Evolutionary conservation across 768 basidiomycete genomes (phyloP).

Genomic region (Chalciporus chontae): DNA sequence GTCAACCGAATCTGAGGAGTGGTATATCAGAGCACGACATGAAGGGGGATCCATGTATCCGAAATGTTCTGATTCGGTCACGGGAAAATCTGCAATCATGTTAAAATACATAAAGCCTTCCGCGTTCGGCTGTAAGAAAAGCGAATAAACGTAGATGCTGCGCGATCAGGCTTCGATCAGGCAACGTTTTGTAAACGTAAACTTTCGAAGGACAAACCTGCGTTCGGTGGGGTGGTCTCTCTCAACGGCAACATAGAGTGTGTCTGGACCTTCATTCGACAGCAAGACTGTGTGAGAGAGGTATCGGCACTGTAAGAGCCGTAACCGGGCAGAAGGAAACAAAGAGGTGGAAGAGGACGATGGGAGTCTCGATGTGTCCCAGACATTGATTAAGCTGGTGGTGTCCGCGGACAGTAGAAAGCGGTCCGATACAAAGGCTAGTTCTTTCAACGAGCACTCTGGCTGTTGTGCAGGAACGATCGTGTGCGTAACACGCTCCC

Average conservation of each 20-base stretch:
- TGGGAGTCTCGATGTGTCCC: neutral
- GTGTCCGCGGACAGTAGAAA: constrained; percentile 6
- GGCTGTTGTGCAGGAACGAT: neutral
- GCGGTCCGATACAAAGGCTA: constrained; percentile 6
- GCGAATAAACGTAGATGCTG: neutral
- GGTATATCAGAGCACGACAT: constrained; percentile 30
- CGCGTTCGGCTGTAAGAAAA: neutral
- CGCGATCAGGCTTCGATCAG: too few species aligned
- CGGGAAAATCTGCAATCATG: neutral
- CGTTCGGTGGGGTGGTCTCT: too few species aligned
- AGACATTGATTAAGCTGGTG: constrained; percentile 3
- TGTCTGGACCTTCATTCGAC: neutral
- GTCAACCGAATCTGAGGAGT: constrained; percentile 30
- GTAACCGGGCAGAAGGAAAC: too few species aligned
- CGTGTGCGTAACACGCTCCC: neutral
- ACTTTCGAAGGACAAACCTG: too few species aligned
- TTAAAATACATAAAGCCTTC: neutral
- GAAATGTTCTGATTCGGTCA: constrained; percentile 17
- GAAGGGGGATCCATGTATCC: constrained; percentile 31
- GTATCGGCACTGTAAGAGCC: neutral
- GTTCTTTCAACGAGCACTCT: neutral
- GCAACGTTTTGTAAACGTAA: too few species aligned
- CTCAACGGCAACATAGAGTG: constrained; percentile 2
- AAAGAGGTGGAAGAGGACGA: neutral
- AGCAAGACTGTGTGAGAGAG: too few species aligned